Base-by-base conservation (phyloP, 371 early-diverging fungal genomes). In the Rhizomucor pusillus region DNA sequence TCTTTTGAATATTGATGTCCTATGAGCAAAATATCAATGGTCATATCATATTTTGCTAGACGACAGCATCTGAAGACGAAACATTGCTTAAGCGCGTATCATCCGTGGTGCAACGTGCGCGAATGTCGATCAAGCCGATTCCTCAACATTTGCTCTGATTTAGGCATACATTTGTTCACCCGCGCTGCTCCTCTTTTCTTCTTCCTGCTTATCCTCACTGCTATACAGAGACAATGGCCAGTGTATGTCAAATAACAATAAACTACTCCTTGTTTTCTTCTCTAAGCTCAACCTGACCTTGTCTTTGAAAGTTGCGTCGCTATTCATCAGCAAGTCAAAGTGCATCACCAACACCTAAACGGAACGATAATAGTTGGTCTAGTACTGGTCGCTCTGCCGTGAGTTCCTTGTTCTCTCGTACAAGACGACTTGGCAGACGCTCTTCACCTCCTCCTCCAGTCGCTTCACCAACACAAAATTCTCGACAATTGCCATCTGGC, bases 111-210 rank as follows among this genome's bases (percentile, higher is more conserved):
- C 65, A 67, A 13, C 62, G 66, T 47, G 55, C 65, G 5, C 65
- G 67, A 36, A 54, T 59, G 56, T 57, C 73, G 20, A 54, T 72
- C 41, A 67, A 66, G 37, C 76, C 76, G 1, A 63, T 75, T 43
- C 29, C 29, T 29, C 29, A 29, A 29, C 29, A 29, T 29, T 29
- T 29, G 7, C 29, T 29, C 29, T 29, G 29, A 29, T 29, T 29
- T 29, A 5, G n/a, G 29, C 29, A 29, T 29, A n/a, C n/a, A n/a
- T 29, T 29, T 29, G 29, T 3, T 29, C 7, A 29, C 29, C n/a
- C 29, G 29, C 29, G 29, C 7, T 29, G n/a, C n/a, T 29, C 29
- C 29, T 29, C 7, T 29, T 7, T 29, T 7, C 7, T 29, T 29
- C 29, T 29, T 7, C 7, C 29, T 29, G 3, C 7, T 29, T 29